Evolutionary conservation across 805 yeast genomes (phyloP), one percentile per base, ranked within the genome.

Genomic region (Geotrichum ghanense): DNA sequence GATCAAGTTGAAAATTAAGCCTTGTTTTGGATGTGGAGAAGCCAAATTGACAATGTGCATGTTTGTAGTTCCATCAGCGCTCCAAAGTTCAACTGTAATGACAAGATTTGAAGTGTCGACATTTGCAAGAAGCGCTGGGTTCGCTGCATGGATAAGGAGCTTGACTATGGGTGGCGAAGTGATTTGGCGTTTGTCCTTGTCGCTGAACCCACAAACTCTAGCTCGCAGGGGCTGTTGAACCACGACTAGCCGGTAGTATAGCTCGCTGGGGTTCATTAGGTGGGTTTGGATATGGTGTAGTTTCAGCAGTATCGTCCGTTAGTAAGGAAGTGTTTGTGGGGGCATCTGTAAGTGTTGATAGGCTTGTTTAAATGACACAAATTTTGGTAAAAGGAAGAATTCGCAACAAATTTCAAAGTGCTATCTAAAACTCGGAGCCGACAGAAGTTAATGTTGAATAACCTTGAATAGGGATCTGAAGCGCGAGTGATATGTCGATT

Each of bases 151-250:
- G 43, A 60, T 44, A 7, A 47, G 43, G 23, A 60, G 49, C 27
- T 51, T 55, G 24, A 60, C 54, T 45, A 63, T 60, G 3, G 64
- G 64, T 14, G 64, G 62, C 10, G 64, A 64, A 1, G 60, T 54
- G 41, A 60, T 53, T 27, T 57, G 58, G 7, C 64, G 49, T 12
- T 63, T 55, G 47, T 60, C 64, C 41, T 59, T 60, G 47, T 70
- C 74, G 14, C 73, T 72, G 22, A 70, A 59, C 0, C 74, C 74
- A 51, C 74, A 69, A 72, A 69, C 69, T 22, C 74, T 64, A 0
- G 73, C 73, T 43, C 73, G 56, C 12, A 66, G 59, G 2, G 74
- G 74, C 47, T 69, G 70, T 47, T 69, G 74, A 23, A 56, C 63
- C n/a, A 69, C 66, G 2, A 56, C 56, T 5, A 67, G 56, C 16